Base-by-base conservation (phyloP, 1,284 basidiomycete genomes). In the Ganoderma lucidum region DNA sequence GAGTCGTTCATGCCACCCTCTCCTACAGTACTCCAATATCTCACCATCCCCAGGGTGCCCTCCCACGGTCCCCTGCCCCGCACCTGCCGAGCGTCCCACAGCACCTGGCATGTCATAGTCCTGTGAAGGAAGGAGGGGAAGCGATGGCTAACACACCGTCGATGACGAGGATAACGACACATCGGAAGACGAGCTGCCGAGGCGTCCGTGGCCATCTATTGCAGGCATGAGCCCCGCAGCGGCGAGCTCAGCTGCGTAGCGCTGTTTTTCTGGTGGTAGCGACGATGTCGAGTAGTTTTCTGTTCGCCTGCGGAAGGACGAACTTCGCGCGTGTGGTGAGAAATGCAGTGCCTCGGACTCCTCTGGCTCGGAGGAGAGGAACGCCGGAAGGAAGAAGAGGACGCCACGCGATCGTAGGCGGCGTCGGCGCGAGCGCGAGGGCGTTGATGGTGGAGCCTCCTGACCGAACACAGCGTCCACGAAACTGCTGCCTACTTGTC, bases 341-440 rank as follows among this genome's bases (percentile, higher is more conserved):
- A 73, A 71, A 5, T 68, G 70, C 5, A 73, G 28, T 4, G 66
- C 58, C 3, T 67, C 64, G 74, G 76, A 78, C 72, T 90, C 87
- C 64, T 87, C 84, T 56, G 83, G 83, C 2, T 85, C 79, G 64
- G 86, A 82, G 2, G 89, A 84, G 77, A 93, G 91, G 74, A 93
- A 90, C n/a, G 93, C 91, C 44, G 93, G 93, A 60, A 95, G 85
- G 84, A 95, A 94, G 81, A 93, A 94, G 65, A 94, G 80, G 44
- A 93, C 87, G 41, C 91, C 90, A 48, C 89, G 85, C 63, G 84
- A 84, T 42, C 85, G 83, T 44, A 83, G 84, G 56, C 86, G 83
- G 69, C 86, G 82, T 55, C 83, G 79, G 83, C 68, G 83, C 73
- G 70, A 84, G 83, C 39, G 85, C 82, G 65, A 86, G 82, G 48